These are phyloP conservation scores for Phialemonium atrogriseum DNA, from an alignment of 2,329 filamentous ascomycete genomes.

Conservation along the genomic window DNA sequence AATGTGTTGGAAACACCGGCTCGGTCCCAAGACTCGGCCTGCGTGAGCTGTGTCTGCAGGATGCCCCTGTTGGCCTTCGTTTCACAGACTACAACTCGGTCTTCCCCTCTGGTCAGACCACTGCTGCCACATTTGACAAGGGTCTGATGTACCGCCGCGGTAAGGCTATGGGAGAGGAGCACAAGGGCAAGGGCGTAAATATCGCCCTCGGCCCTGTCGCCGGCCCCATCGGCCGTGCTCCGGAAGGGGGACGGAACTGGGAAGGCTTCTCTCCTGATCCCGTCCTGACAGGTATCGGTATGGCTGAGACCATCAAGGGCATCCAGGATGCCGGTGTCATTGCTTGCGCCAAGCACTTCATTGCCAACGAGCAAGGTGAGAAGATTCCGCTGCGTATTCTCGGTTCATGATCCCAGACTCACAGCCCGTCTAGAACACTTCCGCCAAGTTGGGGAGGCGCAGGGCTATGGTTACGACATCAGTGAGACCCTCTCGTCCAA, in stretches of 20 bases:
- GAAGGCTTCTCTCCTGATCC: conserved; percentile 67
- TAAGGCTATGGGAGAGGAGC: conserved; percentile 63
- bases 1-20: conserved; percentile 71
- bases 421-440: conserved; percentile 51
- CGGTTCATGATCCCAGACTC: conserved; percentile 4
- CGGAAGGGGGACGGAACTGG: conserved; percentile 65
- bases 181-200: conserved; percentile 64
- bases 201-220: conserved; percentile 67
- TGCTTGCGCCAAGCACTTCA: conserved; percentile 68
- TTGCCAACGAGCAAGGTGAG: conserved; percentile 57
- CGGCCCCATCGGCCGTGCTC: conserved; percentile 60
- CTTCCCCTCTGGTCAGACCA: conserved; percentile 70
- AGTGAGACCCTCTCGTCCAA: conserved; percentile 45
- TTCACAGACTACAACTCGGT: conserved; percentile 72
- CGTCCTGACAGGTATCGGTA: conserved; percentile 62
- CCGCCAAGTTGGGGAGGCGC: conserved; percentile 50
- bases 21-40: conserved; percentile 62
- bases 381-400: not conserved
- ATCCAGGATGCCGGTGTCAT: conserved; percentile 74
- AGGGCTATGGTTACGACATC: conserved; percentile 54
- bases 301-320: conserved; percentile 66
- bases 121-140: conserved; percentile 77
- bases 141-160: conserved; percentile 62
- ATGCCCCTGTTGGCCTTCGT: conserved; percentile 74
- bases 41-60: conserved; percentile 74